Evolutionary conservation across 306 rosid species (phyloP).

Genomic region (Ormosia semicastrata): DNA sequence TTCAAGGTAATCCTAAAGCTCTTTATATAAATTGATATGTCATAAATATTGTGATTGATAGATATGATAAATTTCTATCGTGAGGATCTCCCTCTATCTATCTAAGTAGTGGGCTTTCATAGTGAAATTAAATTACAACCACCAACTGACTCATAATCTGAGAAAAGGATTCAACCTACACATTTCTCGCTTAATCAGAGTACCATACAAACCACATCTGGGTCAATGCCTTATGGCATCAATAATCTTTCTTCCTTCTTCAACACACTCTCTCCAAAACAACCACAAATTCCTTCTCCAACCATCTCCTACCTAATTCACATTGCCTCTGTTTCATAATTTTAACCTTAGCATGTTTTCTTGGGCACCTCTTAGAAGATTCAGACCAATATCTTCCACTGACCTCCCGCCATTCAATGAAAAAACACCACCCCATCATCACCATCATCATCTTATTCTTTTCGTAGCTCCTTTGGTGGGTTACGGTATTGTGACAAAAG

Average conservation of each 20-base stretch:
- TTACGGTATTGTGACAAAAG: too few relatives aligned
- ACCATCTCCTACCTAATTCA: not conserved
- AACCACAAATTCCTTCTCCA: not conserved
- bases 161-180: too few relatives aligned
- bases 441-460: too few relatives aligned
- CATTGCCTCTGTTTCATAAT: not conserved
- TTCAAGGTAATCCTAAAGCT: too few relatives aligned
- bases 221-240: not conserved
- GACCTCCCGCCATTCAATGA: too few relatives aligned
- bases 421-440: too few relatives aligned
- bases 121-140: not conserved
- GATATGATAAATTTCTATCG: too few relatives aligned
- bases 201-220: not conserved
- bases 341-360: conserved; percentile 37
- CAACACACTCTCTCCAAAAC: too few relatives aligned
- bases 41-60: too few relatives aligned
- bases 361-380: conserved; percentile 26
- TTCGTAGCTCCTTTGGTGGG: too few relatives aligned
- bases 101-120: not conserved
- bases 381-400: not conserved
- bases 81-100: not conserved
- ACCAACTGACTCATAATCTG: conserved; percentile 27
- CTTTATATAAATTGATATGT: too few relatives aligned
- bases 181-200: not conserved
- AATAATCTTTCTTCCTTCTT: too few relatives aligned